Evolutionary conservation across 2,329 filamentous ascomycete species (phyloP), one percentile per base, ranked within the genome.

Genomic region (Aspergillus ochraceus): DNA sequence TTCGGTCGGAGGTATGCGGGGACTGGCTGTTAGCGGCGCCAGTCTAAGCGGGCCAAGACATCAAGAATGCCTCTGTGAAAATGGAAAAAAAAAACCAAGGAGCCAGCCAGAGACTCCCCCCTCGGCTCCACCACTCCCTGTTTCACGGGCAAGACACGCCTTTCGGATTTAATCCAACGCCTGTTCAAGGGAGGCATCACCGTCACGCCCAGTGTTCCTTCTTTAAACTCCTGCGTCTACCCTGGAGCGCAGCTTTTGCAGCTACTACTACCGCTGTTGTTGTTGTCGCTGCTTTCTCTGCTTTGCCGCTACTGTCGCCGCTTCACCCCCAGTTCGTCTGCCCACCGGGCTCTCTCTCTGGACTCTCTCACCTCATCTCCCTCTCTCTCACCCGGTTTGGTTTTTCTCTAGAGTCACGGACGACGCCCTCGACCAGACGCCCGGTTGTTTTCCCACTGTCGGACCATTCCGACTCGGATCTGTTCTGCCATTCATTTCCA

Each of bases 1-100:
- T 63, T 62, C 45, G 64, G 65, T 19, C 49, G 3, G 32, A 42
- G 55, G 14, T 62, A 62, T 67, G 65, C 62, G 64, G 64, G 61
- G 64, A 51, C 60, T 36, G 52, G 56, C 64, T 59, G 55, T 64
- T 55, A 60, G 52, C 59, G 57, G 50, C 49, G 22, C 19, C 55
- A 63, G 58, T 52, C 49, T 52, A 49, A 47, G 51, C 64, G 26
- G 26, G 26, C 26, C 26, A 29, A 29, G 26, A 9, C 6, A 8
- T 29, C 53, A 65, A 62, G 63, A 65, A 62, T 65, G 52, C 56
- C 55, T 49, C 49, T 32, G 42, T 52, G 29, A 36, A 49, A 49
- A 47, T 24, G 24, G 4, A 29, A 9, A 9, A 2, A 29, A 29
- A 29, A 29, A 29, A 29, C 6, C 53, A 63, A 57, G 57, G 57